These are phyloP conservation scores for Thuidium tamariscinum DNA, from an alignment of 225 moss, liverwort and hornwort genomes.

Conservation along the genomic window DNA sequence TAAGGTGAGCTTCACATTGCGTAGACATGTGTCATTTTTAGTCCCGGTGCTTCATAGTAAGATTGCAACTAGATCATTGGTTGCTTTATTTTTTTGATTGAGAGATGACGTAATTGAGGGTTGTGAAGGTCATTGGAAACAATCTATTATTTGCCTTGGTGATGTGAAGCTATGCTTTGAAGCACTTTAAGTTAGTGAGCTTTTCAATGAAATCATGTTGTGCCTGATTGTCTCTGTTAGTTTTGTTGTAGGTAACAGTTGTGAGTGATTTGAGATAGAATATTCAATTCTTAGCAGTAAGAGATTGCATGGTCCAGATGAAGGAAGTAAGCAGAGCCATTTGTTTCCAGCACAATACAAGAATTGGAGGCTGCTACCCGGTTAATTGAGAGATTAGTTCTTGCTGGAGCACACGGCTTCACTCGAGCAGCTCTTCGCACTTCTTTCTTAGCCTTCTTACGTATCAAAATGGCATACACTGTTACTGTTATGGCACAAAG, in stretches of 20 bases:
- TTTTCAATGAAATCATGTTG: neutral
- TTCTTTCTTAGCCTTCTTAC: conserved; percentile 91
- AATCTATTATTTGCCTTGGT: neutral
- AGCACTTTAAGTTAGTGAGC: neutral
- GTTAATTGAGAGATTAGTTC: conserved; percentile 76
- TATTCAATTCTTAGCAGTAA: conserved; percentile 1
- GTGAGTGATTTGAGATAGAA: conserved; percentile 4
- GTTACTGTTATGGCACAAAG: conserved; percentile 99
- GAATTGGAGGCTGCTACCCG: conserved; percentile 74
- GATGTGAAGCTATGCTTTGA: neutral
- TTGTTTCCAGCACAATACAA: conserved; percentile 60
- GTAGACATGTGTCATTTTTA: neutral
- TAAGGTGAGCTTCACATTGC: conserved; percentile 38
- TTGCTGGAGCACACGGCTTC: conserved; percentile 78
- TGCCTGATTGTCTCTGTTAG: neutral
- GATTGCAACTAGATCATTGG: neutral
- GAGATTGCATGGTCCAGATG: conserved; percentile 18
- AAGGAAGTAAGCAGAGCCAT: conserved; percentile 24
- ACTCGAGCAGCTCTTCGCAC: conserved; percentile 87
- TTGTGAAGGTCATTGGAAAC: neutral
- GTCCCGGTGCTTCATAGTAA: neutral
- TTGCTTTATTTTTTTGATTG: neutral
- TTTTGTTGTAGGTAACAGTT: neutral
- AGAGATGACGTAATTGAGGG: neutral
- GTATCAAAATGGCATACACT: conserved; percentile 86